phyloP scores from a whole-genome alignment of 2,329 filamentous ascomycete genomes.

The Clonostachys sp. region DNA sequence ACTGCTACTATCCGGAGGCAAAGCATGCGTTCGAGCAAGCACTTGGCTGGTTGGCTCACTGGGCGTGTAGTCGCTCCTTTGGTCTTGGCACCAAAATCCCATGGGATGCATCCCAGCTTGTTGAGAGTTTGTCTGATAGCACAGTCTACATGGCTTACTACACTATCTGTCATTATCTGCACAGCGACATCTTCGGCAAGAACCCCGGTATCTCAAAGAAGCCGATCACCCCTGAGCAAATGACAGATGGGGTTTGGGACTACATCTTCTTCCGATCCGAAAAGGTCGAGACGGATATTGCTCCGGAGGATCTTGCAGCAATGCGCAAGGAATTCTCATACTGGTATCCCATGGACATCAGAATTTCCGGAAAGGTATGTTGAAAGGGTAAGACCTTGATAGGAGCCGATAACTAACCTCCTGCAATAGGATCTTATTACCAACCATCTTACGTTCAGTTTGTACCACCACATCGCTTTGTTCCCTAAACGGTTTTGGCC shows the following conservation, averaged over 20 bases:
- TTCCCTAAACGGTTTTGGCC: conserved; percentile 91
- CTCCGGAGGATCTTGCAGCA: conserved; percentile 66
- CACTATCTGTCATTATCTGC: conserved; percentile 62
- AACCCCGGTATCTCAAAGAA: conserved; percentile 58
- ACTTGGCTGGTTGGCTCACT: conserved; percentile 88
- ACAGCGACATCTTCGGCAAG: conserved; percentile 82
- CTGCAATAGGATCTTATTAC: conserved; percentile 65
- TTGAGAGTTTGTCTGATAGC: conserved; percentile 87
- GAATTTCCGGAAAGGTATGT: conserved; percentile 70
- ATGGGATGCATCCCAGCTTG: conserved; percentile 87
- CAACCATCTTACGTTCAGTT: conserved; percentile 92
- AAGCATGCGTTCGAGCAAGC: conserved; percentile 80
- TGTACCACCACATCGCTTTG: conserved; percentile 89
- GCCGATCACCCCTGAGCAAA: conserved; percentile 70
- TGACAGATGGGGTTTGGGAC: conserved; percentile 95
- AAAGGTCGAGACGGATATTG: conserved; percentile 66
- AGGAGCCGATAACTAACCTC: not conserved
- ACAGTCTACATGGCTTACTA: conserved; percentile 91
- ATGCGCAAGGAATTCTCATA: conserved; percentile 94
- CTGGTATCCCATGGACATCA: conserved; percentile 90
- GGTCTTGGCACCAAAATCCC: conserved; percentile 91
- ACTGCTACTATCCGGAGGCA: conserved; percentile 76
- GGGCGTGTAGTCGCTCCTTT: conserved; percentile 90
- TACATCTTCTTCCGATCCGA: conserved; percentile 83
- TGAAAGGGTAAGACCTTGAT: not conserved